Base-by-base conservation (phyloP, 2,329 filamentous ascomycete genomes). In the Cordyceps pruinosa region DNA sequence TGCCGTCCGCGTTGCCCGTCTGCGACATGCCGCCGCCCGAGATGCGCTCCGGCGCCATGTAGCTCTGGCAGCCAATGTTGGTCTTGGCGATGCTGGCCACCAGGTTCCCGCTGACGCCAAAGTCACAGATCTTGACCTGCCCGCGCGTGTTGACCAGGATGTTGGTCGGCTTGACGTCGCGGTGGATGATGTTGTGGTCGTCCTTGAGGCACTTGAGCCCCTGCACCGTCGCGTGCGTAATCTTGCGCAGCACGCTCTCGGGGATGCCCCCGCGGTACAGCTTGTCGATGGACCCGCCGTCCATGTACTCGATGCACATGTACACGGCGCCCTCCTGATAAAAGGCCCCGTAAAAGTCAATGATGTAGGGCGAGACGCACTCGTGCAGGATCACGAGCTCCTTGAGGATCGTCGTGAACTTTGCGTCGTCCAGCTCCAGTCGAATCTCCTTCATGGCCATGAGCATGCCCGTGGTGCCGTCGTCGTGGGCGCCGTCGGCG, bases 401-500 rank as follows among this genome's bases (percentile, higher is more conserved):
- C 83, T 97, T 99, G 65, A 97, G 88, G 67, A 99, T 99, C 37
- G 93, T 92, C 7, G 90, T 87, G 69, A 99, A 96, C 72, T 99
- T 99, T 61, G 90, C 88, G 70, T 99, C 94, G 67, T 99, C 94
- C 54, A 99, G 79, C 71, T 99, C 94, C 10, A 99, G 78, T 21
- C 94, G 85, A 65, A 99, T 95, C 73, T 99, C 94, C 71, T 99
- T 99, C 94, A 99, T 99, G 15, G 94, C 94, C 94, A 99, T 97
- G 59, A 96, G 79, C 50, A 89, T 83, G 19, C 93, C 91, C 1
- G 85, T 86, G 1, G 82, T 83, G 5, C 74, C 75, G 48, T 72
- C 63, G 13, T 63, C 59, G 0, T 63, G 57, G 0, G 68, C 66
- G 12, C 68, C 66, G 4, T 69, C 63, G 5, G 64, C 59, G 12